These are phyloP conservation scores for Umbilicus rupestris DNA, from an alignment of 164 flowering plant species.

Conservation along the genomic window DNA sequence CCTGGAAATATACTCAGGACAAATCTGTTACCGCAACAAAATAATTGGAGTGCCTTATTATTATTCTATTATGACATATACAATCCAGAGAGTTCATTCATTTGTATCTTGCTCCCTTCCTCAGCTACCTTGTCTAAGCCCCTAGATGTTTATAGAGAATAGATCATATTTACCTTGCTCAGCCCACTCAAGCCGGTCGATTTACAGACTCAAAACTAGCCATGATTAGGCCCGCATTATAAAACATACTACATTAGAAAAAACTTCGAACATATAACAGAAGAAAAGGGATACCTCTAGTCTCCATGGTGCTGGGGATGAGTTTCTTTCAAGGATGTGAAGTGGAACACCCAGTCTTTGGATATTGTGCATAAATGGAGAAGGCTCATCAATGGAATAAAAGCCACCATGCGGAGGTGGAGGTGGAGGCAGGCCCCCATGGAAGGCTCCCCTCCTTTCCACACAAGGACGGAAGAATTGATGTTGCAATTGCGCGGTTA, in stretches of 20 bases:
- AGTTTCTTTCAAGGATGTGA: conserved; percentile 50
- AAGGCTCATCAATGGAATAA: conserved; percentile 49
- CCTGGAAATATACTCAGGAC: conserved; percentile 28
- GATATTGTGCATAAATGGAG: conserved; percentile 48
- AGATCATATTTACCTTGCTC: background rate
- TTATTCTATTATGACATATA: background rate
- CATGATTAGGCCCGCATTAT: background rate
- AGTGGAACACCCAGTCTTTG: conserved; percentile 55
- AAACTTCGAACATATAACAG: background rate
- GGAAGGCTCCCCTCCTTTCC: conserved; percentile 75
- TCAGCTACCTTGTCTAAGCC: background rate
- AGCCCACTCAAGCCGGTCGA: background rate
- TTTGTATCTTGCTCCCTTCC: background rate
- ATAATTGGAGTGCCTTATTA: background rate
- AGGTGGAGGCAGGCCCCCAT: conserved; percentile 48
- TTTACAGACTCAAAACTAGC: background rate
- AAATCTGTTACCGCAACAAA: background rate
- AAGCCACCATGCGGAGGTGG: conserved; percentile 48
- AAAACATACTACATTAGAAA: background rate
- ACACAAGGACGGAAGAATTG: conserved; percentile 59
- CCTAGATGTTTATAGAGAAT: background rate
- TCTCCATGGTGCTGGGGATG: conserved; percentile 53
- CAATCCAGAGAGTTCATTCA: background rate
- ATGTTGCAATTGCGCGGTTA: conserved; percentile 57
- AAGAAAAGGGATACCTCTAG: conserved; percentile 42